phyloP scores from a whole-genome alignment of 2,329 filamentous ascomycete genomes.

The Ambrosiella xylebori region DNA sequence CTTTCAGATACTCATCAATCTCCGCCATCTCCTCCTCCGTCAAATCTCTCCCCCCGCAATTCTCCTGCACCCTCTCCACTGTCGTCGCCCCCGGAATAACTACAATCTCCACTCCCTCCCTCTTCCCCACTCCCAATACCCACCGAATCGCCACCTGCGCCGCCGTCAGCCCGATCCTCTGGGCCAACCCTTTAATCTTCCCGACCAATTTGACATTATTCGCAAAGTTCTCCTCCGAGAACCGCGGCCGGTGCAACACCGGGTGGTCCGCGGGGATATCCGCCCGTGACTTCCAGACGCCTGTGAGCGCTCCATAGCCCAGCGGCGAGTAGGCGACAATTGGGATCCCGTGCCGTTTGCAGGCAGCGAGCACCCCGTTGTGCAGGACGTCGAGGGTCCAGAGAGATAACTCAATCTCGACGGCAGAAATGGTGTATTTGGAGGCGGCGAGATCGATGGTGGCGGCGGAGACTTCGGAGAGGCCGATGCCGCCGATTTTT shows the following conservation, averaged over 20 bases:
- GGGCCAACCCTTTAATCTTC: conserved; percentile 39
- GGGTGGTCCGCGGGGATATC: conserved; percentile 39
- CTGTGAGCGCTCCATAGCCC: conserved; percentile 40
- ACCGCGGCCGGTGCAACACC: conserved; percentile 34
- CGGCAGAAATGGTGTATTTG: conserved; percentile 27
- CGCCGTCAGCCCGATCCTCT: conserved; percentile 40
- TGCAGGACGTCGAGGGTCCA: conserved; percentile 30
- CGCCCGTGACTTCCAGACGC: conserved; percentile 31
- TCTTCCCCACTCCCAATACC: conserved; percentile 32
- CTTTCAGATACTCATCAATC: conserved; percentile 32
- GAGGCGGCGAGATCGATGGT: conserved; percentile 32
- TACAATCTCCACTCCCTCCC: conserved; percentile 40
- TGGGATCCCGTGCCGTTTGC: conserved; percentile 47
- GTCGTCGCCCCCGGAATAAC: conserved; percentile 50
- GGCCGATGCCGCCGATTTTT: conserved; percentile 31
- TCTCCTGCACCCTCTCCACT: conserved; percentile 40
- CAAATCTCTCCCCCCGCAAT: conserved; percentile 32
- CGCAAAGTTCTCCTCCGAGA: conserved; percentile 43
- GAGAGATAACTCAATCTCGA: conserved; percentile 37
- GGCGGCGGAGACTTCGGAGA: conserved; percentile 33
- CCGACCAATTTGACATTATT: conserved; percentile 46
- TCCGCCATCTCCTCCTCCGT: conserved; percentile 31
- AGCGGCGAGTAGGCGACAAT: conserved; percentile 58
- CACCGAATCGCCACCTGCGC: conserved; percentile 52
- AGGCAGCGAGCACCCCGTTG: conserved; percentile 36